These are phyloP conservation scores for Skeletonema grethae DNA, from an alignment of 108 stramenopile species.

Conservation along the genomic window DNA sequence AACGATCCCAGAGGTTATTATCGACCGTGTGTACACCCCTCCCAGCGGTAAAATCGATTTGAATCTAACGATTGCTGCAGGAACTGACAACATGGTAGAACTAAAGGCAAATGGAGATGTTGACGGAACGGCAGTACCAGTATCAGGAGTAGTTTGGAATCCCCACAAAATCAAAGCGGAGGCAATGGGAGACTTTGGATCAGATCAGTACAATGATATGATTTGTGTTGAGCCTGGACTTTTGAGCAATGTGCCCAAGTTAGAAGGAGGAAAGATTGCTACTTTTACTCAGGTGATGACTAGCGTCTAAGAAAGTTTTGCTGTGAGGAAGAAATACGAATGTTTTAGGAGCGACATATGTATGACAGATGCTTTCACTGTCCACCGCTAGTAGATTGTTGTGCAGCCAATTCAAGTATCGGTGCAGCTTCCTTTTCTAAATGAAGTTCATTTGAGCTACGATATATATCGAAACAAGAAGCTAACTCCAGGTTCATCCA, in stretches of 20 bases:
- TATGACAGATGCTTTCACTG: no score
- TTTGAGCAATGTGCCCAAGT: conserved; percentile 35
- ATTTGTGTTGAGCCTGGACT: conserved; percentile 87
- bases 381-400: no score
- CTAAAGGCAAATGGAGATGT: conserved; percentile 54
- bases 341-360: no score
- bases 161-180: conserved; percentile 69
- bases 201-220: conserved; percentile 80
- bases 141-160: conserved; percentile 51
- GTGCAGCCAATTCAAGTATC: no score
- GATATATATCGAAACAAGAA: no score
- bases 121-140: conserved; percentile 56
- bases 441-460: no score
- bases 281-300: conserved; percentile 60
- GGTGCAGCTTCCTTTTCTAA: no score
- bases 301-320: conserved; percentile 12
- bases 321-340: background rate
- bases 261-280: conserved; percentile 55
- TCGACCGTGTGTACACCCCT: conserved; percentile 72
- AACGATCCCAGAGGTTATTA: conserved; percentile 35
- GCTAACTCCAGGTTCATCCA: no score
- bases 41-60: conserved; percentile 54
- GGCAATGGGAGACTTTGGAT: conserved; percentile 77
- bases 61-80: conserved; percentile 52
- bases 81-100: conserved; percentile 36